Base-by-base conservation (phyloP, 192 early-diverging fungal genomes). In the Radiomyces spectabilis region DNA sequence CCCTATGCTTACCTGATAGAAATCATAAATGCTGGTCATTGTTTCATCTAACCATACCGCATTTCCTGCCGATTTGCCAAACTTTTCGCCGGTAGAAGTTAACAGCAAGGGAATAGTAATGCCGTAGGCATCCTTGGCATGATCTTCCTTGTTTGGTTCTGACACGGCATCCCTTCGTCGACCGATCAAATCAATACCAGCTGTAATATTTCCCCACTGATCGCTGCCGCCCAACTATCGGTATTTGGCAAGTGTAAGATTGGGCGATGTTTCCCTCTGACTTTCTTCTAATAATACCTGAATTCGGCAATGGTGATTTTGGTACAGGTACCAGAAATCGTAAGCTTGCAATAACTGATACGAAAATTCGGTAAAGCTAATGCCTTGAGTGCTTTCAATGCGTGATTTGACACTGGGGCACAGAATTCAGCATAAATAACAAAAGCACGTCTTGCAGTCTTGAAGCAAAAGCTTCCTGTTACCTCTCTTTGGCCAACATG, bases 161-260 rank as follows among this genome's bases (percentile, higher is more conserved):
- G 10, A 35, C 10, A n/a, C 24, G 31, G 44, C 22, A 46, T 38
- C 35, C 4, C 24, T 22, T 19, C 44, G 41, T 33, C 38, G 29
- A 30, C 84, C 78, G 39, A 98, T 95, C 60, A 98, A 57, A 44
- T 98, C 93, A 33, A 91, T 88, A 22, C 95, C 95, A 2, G 93
- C 87, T 0, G 81, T 83, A 51, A 98, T 98, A 59, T 98, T 98
- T 18, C 95, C 95, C 95, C 95, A 98, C 57, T 98, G 95, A 59
- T 97, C 93, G 60, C 88, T 92, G 29, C 95, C 95, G 31, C 95
- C 95, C 21, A 98, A 52, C 84, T 89, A 68, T 32, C 69, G 29
- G n/a, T n/a, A n/a, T n/a, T n/a, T n/a, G n/a, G n/a, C n/a, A n/a
- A n/a, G n/a, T n/a, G n/a, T n/a, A n/a, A n/a, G n/a, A n/a, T n/a